Conservation (phyloP, 73 alveolate species). For the Diophrys sp. region DNA sequence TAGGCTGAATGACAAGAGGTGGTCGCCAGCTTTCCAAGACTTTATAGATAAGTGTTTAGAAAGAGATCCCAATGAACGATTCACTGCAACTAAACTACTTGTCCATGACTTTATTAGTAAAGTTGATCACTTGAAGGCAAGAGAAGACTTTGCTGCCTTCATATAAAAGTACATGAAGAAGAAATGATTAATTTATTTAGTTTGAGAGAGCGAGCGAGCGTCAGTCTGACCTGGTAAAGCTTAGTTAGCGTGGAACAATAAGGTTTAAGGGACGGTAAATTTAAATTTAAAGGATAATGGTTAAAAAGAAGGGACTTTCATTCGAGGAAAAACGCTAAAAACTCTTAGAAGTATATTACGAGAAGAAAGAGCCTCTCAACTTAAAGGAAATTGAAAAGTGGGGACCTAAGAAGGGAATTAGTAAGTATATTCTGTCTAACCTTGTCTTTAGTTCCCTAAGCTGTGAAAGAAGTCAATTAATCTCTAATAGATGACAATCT, state of each 20-base stretch:
- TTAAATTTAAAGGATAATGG: conserved; percentile 6
- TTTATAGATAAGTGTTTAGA: not conserved
- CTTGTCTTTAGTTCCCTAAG: conserved; percentile 23
- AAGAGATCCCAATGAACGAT: conserved; percentile 7
- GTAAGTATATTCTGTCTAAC: conserved; percentile 9
- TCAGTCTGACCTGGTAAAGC: not conserved
- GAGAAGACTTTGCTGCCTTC: not conserved
- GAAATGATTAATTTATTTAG: too few relatives aligned
- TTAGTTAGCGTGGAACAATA: not conserved
- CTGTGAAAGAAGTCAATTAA: conserved; percentile 79
- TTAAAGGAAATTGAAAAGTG: conserved; percentile 59
- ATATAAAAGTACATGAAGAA: not conserved
- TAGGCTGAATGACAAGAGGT: conserved; percentile 9
- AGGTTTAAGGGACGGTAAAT: not conserved
- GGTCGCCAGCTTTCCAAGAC: conserved; percentile 29
- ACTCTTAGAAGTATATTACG: conserved; percentile 52
- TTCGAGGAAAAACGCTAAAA: conserved; percentile 63
- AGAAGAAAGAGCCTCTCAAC: conserved; percentile 64
- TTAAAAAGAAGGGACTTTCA: conserved; percentile 58
- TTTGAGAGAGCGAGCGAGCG: too few relatives aligned
- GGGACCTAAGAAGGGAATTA: conserved; percentile 69
- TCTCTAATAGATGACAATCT: conserved; percentile 76
- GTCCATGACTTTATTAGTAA: conserved; percentile 5
- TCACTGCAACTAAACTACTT: not conserved
- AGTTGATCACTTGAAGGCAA: not conserved